Evolutionary conservation across 768 basidiomycete genomes (phyloP).

Genomic region (Hypholoma sublateritium): DNA sequence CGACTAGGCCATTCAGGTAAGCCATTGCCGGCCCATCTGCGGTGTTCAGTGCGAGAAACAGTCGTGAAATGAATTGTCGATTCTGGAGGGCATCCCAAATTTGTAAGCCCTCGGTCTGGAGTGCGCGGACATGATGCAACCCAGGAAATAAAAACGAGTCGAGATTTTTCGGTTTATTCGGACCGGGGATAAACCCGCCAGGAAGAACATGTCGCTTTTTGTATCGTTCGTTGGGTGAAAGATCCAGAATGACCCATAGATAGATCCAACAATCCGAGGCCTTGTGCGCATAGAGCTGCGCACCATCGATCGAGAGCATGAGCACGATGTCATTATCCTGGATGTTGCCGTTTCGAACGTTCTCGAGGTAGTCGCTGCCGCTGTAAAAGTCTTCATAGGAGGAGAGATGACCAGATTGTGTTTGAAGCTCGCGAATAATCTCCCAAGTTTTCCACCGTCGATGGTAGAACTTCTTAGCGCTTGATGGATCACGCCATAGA

Average conservation of each 20-base stretch:
- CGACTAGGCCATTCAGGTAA: conserved; percentile 26
- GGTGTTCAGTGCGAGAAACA: conserved; percentile 5
- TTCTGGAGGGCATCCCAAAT: conserved; percentile 29
- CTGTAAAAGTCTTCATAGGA: conserved; percentile 21
- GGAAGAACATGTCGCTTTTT: conserved; percentile 19
- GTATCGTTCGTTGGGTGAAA: conserved; percentile 11
- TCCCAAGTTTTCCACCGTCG: not conserved
- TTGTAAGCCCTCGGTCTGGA: conserved; percentile 1
- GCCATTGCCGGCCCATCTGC: conserved; percentile 30
- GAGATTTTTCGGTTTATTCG: conserved; percentile 20
- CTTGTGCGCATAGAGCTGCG: conserved; percentile 37
- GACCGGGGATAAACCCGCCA: conserved; percentile 23
- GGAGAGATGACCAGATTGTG: not conserved
- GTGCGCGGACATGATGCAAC: conserved; percentile 14
- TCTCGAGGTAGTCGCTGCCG: conserved; percentile 24
- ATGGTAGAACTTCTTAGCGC: not conserved
- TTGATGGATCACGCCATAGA: conserved; percentile 14
- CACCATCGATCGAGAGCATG: conserved; percentile 34
- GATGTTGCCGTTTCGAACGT: conserved; percentile 21
- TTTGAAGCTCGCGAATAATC: conserved; percentile 1
- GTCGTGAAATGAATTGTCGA: not conserved
- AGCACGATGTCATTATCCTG: conserved; percentile 30
- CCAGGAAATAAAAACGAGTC: conserved; percentile 20
- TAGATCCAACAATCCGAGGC: conserved; percentile 17
- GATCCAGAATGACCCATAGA: conserved; percentile 37